These are phyloP conservation scores for Colletotrichum tropicicola DNA, from an alignment of 2,329 filamentous ascomycete genomes.

Conservation along the genomic window DNA sequence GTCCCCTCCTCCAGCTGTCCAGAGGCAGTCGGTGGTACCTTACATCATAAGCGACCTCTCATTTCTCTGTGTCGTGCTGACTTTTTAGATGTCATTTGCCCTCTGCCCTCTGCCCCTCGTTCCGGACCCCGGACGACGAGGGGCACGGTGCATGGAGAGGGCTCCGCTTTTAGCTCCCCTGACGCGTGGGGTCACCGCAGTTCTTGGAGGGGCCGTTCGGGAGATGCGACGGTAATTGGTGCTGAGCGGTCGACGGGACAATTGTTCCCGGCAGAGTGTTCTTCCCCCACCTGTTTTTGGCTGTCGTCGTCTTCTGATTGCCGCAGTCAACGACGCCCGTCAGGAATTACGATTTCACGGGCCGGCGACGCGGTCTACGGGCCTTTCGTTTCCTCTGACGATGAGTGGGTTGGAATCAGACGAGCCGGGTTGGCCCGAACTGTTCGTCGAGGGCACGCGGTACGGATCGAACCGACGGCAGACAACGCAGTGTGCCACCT, in stretches of 20 bases:
- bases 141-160: conserved; percentile 25
- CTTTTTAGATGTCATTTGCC: neutral
- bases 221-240: conserved; percentile 29
- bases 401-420: too few relatives aligned
- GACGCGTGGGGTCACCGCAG: conserved; percentile 10
- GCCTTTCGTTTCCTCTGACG: too few relatives aligned
- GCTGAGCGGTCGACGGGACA: neutral
- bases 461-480: too few relatives aligned
- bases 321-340: neutral
- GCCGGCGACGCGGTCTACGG: too few relatives aligned
- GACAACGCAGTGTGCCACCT: too few relatives aligned
- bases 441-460: neutral
- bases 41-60: too few relatives aligned
- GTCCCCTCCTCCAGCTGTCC: neutral
- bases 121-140: conserved; percentile 27
- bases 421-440: neutral
- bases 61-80: too few relatives aligned
- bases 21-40: too few relatives aligned
- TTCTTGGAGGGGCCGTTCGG: conserved; percentile 18
- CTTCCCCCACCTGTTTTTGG: conserved; percentile 9
- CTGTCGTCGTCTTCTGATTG: too few relatives aligned
- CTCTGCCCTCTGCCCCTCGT: conserved; percentile 19
- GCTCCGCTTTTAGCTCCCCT: neutral
- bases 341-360: conserved; percentile 24
- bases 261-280: conserved; percentile 25